Base-by-base conservation (phyloP, 2,329 filamentous ascomycete genomes). In the Coniochaeta prunicola region DNA sequence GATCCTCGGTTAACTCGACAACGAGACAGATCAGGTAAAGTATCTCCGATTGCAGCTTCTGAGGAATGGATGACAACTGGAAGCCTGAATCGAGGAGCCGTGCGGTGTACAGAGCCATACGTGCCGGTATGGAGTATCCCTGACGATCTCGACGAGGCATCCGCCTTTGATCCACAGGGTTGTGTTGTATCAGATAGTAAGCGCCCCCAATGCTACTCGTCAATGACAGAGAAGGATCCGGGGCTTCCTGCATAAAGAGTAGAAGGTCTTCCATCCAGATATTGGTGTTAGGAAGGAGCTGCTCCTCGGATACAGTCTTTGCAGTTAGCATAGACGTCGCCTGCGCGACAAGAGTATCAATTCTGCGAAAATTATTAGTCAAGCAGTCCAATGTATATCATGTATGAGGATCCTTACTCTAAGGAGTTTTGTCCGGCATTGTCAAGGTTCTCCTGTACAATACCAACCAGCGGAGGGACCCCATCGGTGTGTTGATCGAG, bases 191-290 rank as follows among this genome's bases (percentile, higher is more conserved):
- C 3, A 96, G 73, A 63, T 88, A 86, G 6, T 89, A 82, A 0
- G 84, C 84, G 3, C 91, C 91, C 0, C 84, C 85, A 7, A 96
- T 76, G 26, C 80, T 80, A 67, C 86, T 92, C 2, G 88, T 90
- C 4, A 96, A 82, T 0, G 90, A 84, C 3, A 96, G 73, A 0
- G 90, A 86, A 5, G 82, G 77, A 61, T 84, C 82, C 2, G 86
- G 80, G 1, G 74, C 65, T 1, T 73, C 68, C 31, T 77, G 70
- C 6, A 89, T 71, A 59, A 91, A 80, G 1, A 74, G 74, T 0
- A 70, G 67, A 2, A 96, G 71, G 15, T 89, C 82, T 15, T 77
- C 65, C 64, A 81, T 78, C 92, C 92, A 97, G 10, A 82, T 73
- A 2, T 80, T 74, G 0, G 77, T 73, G 63, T 80, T 80, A 0